Conservation (phyloP, 2,329 filamentous ascomycete genomes). For the Zopfia rhizophila region DNA sequence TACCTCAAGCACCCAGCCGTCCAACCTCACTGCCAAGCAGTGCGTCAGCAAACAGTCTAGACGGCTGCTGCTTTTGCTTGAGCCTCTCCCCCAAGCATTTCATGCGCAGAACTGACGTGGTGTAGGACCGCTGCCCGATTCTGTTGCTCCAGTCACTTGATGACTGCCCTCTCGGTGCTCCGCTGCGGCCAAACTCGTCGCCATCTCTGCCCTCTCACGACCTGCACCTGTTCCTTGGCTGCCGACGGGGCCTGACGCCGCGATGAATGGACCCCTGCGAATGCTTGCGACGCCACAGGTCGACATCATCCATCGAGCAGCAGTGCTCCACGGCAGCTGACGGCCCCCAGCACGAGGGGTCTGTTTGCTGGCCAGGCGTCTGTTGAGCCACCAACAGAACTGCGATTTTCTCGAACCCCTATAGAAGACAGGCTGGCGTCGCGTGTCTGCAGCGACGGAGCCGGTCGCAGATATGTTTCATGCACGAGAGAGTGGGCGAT, state of each 20-base stretch:
- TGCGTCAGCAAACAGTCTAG: no score
- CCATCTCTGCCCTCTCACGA: conserved; percentile 10
- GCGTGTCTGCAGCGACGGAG: conserved; percentile 22
- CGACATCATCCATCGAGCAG: not conserved
- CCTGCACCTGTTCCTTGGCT: conserved; percentile 34
- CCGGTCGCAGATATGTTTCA: conserved; percentile 49
- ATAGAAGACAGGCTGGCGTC: conserved; percentile 1
- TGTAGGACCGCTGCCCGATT: no score
- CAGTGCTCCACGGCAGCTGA: not conserved
- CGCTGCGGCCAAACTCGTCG: no score
- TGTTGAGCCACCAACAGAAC: conserved; percentile 22
- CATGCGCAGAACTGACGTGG: no score
- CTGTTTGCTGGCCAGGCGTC: conserved; percentile 18
- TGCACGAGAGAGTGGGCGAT: conserved; percentile 32
- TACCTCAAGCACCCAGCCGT: conserved; percentile 3
- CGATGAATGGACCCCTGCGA: conserved; percentile 4
- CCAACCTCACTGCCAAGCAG: no score
- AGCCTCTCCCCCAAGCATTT: no score
- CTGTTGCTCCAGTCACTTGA: no score
- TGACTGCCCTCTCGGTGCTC: no score
- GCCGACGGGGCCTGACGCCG: conserved; percentile 10
- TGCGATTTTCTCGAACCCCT: conserved; percentile 3
- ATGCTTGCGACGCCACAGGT: not conserved
- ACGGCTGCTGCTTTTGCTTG: no score
- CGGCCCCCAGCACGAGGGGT: conserved; percentile 12